These are phyloP conservation scores for Cicer judaicum DNA, from an alignment of 306 rosid genomes.

Conservation along the genomic window DNA sequence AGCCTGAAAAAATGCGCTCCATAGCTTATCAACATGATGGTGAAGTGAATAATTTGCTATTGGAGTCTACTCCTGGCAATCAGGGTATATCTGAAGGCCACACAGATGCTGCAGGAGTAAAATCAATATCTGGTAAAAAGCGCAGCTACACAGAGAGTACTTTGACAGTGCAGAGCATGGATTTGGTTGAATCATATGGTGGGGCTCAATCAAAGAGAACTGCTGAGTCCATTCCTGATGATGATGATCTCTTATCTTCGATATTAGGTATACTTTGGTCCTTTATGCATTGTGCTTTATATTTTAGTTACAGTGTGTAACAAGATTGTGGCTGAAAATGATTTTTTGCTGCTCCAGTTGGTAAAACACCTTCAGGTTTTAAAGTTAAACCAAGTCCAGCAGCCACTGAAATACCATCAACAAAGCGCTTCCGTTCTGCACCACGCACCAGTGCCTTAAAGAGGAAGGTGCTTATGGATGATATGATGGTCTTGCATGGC, in stretches of 20 bases:
- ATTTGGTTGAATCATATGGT: constrained; percentile 71
- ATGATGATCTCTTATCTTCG: constrained; percentile 93
- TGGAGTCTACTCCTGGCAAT: constrained; percentile 68
- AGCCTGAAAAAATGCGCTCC: constrained; percentile 83
- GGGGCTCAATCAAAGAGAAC: constrained; percentile 66
- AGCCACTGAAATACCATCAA: constrained; percentile 59
- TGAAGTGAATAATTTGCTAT: constrained; percentile 59
- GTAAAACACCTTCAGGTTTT: constrained; percentile 83
- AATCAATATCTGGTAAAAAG: constrained; percentile 68
- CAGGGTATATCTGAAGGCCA: constrained; percentile 53
- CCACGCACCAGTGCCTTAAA: constrained; percentile 65
- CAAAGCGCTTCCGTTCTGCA: constrained; percentile 64
- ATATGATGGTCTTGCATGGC: constrained; percentile 96
- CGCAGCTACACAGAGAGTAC: constrained; percentile 89
- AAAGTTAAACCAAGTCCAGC: constrained; percentile 85
- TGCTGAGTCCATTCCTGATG: constrained; percentile 81
- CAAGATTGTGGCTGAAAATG: constrained; percentile 42
- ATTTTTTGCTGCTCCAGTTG: constrained; percentile 67
- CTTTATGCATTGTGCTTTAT: constrained; percentile 32
- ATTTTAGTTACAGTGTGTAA: constrained; percentile 10
- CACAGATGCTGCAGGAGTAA: constrained; percentile 50
- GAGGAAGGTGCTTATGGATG: constrained; percentile 97
- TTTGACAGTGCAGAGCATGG: constrained; percentile 70
- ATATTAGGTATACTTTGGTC: constrained; percentile 73
- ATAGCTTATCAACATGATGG: constrained; percentile 49